Conservation (phyloP, 495 filamentous ascomycete species). For the Daldinia childiae region DNA sequence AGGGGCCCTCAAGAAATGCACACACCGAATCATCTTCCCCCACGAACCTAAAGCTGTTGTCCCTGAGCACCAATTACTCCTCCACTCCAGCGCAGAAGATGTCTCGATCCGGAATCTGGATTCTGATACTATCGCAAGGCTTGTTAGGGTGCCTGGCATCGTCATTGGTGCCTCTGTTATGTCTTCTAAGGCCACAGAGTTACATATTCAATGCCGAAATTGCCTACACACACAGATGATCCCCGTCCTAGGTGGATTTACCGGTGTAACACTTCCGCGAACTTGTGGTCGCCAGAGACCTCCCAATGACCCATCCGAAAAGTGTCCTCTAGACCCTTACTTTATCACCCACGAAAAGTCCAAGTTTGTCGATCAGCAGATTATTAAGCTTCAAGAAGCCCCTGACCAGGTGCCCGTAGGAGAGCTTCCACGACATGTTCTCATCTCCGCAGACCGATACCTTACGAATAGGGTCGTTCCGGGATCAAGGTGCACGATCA, state of each 20-base stretch:
- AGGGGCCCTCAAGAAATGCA: constrained; percentile 86
- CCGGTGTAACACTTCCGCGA: constrained; percentile 83
- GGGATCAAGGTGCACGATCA: constrained; percentile 91
- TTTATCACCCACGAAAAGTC: constrained; percentile 94
- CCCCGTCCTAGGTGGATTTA: constrained; percentile 81
- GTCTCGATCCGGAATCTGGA: constrained; percentile 94
- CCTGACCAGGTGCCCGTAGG: constrained; percentile 98
- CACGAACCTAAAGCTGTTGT: constrained; percentile 74
- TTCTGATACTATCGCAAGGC: constrained; percentile 90
- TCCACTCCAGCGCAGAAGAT: constrained; percentile 89
- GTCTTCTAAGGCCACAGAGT: constrained; percentile 89
- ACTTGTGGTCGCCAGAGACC: constrained; percentile 71
- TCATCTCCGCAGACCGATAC: constrained; percentile 95
- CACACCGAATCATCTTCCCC: constrained; percentile 84
- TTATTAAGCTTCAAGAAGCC: constrained; percentile 97
- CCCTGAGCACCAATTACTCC: constrained; percentile 93
- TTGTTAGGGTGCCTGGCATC: constrained; percentile 96
- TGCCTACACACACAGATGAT: constrained; percentile 80
- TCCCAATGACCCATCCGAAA: constrained; percentile 65
- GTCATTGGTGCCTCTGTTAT: constrained; percentile 97
- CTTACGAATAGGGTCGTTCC: constrained; percentile 96
- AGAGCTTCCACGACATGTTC: constrained; percentile 92
- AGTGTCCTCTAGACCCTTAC: constrained; percentile 94
- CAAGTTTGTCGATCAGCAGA: constrained; percentile 96
- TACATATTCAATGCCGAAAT: constrained; percentile 88